Base-by-base conservation (phyloP, 2,329 filamentous ascomycete species). In the Nemania sp. region DNA sequence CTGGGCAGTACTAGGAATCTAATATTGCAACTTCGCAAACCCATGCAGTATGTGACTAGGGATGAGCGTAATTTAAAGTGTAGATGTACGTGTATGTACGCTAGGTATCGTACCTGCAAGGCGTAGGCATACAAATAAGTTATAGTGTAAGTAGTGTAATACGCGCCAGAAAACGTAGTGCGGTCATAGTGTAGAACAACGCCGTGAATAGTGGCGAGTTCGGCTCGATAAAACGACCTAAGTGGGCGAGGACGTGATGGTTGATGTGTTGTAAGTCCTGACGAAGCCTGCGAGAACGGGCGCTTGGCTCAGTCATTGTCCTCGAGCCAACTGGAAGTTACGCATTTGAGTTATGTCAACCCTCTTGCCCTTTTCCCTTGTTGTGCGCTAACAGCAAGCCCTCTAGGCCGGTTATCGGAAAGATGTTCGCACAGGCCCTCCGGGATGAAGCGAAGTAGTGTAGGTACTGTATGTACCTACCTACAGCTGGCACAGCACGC, bases 241-340 rank as follows among this genome's bases (percentile, higher is more conserved):
- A 50, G 41, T 34, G 46, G 41, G 15, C 36, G 20, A 9, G 34
- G 26, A 40, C 28, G 26, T 28, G 40, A 43, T 39, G 19, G 36
- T 15, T 22, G 19, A 6, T 22, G 7, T 28, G n/a, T 14, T 33
- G 15, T 46, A 41, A 12, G 42, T 30, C 28, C 47, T 15, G 3
- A 12, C 26, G 12, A 42, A 19, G n/a, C n/a, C 36, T 43, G 52
- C 47, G 47, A 51, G 42, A 47, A 50, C 42, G 42, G 47, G 36
- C 24, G 6, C 41, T 55, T 39, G 36, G 33, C 22, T 42, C 23
- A 11, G 7, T 24, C n/a, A 37, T 31, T 44, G 36, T 49, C 28
- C 9, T 14, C 9, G n/a, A 4, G n/a, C 28, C 3, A 31, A 31
- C 9, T 31, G n/a, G 9, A 9, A 31, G n/a, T 11, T 28, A 28